Conservation (phyloP, 306 rosid genomes). For the Hippophae tibetana region DNA sequence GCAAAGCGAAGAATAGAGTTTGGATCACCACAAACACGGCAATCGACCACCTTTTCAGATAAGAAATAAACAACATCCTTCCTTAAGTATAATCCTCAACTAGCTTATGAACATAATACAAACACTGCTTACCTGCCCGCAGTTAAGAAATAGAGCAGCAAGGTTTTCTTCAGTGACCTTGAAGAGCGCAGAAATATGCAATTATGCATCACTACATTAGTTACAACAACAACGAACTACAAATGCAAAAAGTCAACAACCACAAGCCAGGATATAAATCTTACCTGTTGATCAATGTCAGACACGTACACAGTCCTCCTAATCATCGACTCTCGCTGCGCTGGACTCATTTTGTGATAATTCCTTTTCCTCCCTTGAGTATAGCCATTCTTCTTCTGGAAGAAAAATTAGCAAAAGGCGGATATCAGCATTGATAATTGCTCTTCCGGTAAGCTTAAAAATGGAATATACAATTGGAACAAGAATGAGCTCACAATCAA, state of each 20-base stretch:
- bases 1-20: slow-evolving; percentile 96
- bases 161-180: slow-evolving; percentile 98
- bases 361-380: slow-evolving; percentile 63
- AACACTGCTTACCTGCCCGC: slow-evolving; percentile 68
- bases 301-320: slow-evolving; percentile 96
- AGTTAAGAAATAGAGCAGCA: slow-evolving; percentile 82
- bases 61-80: slow-evolving; percentile 12
- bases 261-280: slow-evolving; percentile 5
- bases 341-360: slow-evolving; percentile 52
- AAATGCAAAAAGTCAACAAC: slow-evolving; percentile 2
- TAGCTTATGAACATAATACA: neutral
- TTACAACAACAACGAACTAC: slow-evolving; percentile 5
- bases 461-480: neutral
- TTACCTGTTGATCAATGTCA: slow-evolving; percentile 91
- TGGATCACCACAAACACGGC: slow-evolving; percentile 98
- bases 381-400: slow-evolving; percentile 81
- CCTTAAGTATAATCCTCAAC: slow-evolving; percentile 16
- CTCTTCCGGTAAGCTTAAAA: no score
- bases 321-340: slow-evolving; percentile 80
- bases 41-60: slow-evolving; percentile 69
- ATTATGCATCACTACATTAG: slow-evolving; percentile 5
- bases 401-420: slow-evolving; percentile 3
- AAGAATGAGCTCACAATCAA: neutral
- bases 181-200: slow-evolving; percentile 20
- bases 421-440: neutral